Conservation (phyloP, 306 rosid species). For the Lagenaria siceraria region DNA sequence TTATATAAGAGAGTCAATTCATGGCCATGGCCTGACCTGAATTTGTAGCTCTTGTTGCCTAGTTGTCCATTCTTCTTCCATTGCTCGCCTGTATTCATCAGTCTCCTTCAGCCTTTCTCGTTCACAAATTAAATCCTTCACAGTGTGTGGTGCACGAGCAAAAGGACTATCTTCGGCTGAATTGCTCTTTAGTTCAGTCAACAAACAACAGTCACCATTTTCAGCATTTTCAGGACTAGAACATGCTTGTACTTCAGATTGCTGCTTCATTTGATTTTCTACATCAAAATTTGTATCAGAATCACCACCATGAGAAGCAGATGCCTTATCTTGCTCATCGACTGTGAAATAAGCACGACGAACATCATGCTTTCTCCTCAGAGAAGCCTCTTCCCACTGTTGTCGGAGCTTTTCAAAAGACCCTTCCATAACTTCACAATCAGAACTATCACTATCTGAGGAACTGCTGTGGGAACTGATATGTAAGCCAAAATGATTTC, state of each 20-base stretch:
- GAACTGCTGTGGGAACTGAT: constrained; percentile 25
- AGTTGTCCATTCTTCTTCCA: constrained; percentile 79
- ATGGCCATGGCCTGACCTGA: constrained; percentile 47
- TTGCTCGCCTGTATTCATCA: constrained; percentile 68
- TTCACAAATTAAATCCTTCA: constrained; percentile 36
- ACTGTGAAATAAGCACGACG: constrained; percentile 21
- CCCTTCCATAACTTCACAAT: constrained; percentile 60
- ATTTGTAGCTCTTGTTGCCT: constrained; percentile 64
- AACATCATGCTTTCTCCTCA: constrained; percentile 36
- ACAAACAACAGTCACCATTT: not conserved
- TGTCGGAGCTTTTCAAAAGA: constrained; percentile 30
- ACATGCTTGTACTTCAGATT: constrained; percentile 24
- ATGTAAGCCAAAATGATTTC: constrained; percentile 41
- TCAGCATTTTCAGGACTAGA: constrained; percentile 28
- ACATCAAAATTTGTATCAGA: constrained; percentile 17
- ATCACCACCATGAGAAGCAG: constrained; percentile 33
- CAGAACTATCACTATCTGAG: constrained; percentile 64
- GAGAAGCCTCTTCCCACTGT: constrained; percentile 61
- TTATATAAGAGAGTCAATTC: not conserved
- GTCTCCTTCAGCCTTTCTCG: constrained; percentile 82
- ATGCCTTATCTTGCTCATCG: constrained; percentile 38
- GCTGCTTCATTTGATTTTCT: constrained; percentile 19
- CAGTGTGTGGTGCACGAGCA: constrained; percentile 1
- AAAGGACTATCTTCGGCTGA: constrained; percentile 14
- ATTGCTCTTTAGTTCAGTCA: not conserved